phyloP scores from a whole-genome alignment of 2,329 filamentous ascomycete genomes.

The Stachybotrys chlorohalonatus region DNA sequence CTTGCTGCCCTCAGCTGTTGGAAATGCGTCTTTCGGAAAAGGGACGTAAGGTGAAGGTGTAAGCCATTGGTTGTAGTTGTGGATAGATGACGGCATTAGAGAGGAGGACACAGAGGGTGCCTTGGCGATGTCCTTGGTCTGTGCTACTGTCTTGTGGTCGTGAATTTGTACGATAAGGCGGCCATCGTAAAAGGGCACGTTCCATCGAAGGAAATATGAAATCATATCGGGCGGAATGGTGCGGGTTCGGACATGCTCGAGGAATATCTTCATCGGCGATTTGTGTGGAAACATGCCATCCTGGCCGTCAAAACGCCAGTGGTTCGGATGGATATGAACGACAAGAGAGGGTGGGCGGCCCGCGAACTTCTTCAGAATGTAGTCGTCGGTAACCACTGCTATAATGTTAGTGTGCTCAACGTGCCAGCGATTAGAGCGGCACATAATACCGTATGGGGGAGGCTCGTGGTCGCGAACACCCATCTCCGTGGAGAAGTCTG shows the following conservation, averaged over 20 bases:
- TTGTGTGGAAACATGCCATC: conserved; percentile 88
- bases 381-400: conserved; percentile 61
- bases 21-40: conserved; percentile 54
- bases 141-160: conserved; percentile 65
- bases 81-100: conserved; percentile 68
- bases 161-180: conserved; percentile 93
- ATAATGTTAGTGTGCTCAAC: conserved; percentile 11
- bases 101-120: conserved; percentile 39
- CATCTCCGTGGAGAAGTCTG: conserved; percentile 36
- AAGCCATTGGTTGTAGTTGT: conserved; percentile 84
- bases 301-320: conserved; percentile 90
- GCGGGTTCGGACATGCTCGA: conserved; percentile 67
- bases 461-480: conserved; percentile 29
- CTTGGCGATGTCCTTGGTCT: conserved; percentile 49
- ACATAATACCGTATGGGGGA: conserved; percentile 40
- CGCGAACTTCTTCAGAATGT: conserved; percentile 77
- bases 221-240: conserved; percentile 88
- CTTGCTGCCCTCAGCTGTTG: conserved; percentile 12
- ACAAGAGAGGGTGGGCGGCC: conserved; percentile 72
- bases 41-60: conserved; percentile 81
- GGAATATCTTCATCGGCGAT: conserved; percentile 75
- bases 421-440: background rate
- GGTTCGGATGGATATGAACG: conserved; percentile 73
- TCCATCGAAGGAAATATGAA: conserved; percentile 60
- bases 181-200: conserved; percentile 83